Conservation (phyloP, 1,284 basidiomycete genomes). For the Irpex sp. region DNA sequence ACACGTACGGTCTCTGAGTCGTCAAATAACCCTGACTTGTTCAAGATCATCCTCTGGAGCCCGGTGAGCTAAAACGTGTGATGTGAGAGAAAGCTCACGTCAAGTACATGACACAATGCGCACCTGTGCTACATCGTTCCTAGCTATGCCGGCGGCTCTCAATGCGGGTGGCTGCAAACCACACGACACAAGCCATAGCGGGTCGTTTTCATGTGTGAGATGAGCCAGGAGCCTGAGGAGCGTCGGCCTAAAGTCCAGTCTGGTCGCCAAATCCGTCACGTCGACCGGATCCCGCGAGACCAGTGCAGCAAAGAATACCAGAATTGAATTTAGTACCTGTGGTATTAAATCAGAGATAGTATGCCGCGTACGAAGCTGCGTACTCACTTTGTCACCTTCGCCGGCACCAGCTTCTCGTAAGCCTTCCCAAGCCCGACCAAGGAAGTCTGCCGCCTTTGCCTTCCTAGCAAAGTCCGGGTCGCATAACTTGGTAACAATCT, state of each 20-base stretch:
- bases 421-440: slow-evolving; percentile 61
- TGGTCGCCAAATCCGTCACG: slow-evolving; percentile 48
- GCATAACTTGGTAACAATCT: slow-evolving; percentile 69
- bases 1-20: slow-evolving; percentile 34
- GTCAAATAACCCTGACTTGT: slow-evolving; percentile 43
- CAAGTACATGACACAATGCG: slow-evolving; percentile 12
- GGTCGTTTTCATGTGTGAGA: slow-evolving; percentile 37
- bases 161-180: slow-evolving; percentile 33
- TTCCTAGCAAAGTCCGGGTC: slow-evolving; percentile 70
- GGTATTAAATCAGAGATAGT: background rate
- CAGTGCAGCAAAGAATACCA: slow-evolving; percentile 55
- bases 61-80: slow-evolving; percentile 23
- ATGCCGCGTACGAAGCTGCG: background rate
- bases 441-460: slow-evolving; percentile 71
- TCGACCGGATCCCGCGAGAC: slow-evolving; percentile 53
- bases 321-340: slow-evolving; percentile 58
- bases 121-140: slow-evolving; percentile 46
- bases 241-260: slow-evolving; percentile 35
- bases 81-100: slow-evolving; percentile 14
- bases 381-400: slow-evolving; percentile 51
- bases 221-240: slow-evolving; percentile 42
- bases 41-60: slow-evolving; percentile 42
- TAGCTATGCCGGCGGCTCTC: slow-evolving; percentile 40
- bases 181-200: slow-evolving; percentile 35
- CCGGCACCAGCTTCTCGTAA: slow-evolving; percentile 56